These are phyloP conservation scores for Gracilaria domingensis DNA, from an alignment of 23 red algal genomes.

Conservation along the genomic window DNA sequence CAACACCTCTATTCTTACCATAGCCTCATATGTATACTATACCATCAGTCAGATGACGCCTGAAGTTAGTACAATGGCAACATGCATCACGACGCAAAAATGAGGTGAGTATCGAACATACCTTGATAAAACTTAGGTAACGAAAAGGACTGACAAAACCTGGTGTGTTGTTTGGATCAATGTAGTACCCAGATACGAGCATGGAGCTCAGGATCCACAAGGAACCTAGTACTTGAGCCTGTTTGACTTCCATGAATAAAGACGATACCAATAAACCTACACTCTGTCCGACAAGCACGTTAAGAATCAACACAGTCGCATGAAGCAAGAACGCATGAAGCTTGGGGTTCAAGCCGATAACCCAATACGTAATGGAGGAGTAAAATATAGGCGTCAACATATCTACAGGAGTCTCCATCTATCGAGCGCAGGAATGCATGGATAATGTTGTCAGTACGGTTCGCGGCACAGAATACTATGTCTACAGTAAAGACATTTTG, in stretches of 20 bases:
- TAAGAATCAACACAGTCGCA: conserved; percentile 53
- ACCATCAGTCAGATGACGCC: not conserved
- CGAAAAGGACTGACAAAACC: conserved; percentile 73
- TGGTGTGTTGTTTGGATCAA: conserved; percentile 78
- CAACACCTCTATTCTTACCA: conserved; percentile 80
- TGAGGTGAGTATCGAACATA: not conserved
- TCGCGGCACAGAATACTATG: no score
- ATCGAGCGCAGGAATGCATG: not conserved
- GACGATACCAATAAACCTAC: conserved; percentile 84
- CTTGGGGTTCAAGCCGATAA: conserved; percentile 59
- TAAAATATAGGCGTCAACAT: conserved; percentile 83
- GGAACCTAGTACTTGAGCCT: conserved; percentile 82
- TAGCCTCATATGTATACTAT: conserved; percentile 74
- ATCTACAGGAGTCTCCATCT: conserved; percentile 89
- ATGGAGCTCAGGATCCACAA: conserved; percentile 78
- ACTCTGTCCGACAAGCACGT: conserved; percentile 84
- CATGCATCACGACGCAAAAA: no score
- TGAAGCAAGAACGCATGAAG: conserved; percentile 57
- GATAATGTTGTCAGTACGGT: not conserved
- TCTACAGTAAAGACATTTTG: not conserved
- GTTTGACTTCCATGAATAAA: conserved; percentile 86
- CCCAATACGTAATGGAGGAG: conserved; percentile 76
- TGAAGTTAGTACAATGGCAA: not conserved
- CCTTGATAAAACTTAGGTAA: conserved; percentile 81
- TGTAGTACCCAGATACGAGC: conserved; percentile 91